These are phyloP conservation scores for Gloeophyllum trabeum DNA, from an alignment of 768 basidiomycete species.

Conservation along the genomic window DNA sequence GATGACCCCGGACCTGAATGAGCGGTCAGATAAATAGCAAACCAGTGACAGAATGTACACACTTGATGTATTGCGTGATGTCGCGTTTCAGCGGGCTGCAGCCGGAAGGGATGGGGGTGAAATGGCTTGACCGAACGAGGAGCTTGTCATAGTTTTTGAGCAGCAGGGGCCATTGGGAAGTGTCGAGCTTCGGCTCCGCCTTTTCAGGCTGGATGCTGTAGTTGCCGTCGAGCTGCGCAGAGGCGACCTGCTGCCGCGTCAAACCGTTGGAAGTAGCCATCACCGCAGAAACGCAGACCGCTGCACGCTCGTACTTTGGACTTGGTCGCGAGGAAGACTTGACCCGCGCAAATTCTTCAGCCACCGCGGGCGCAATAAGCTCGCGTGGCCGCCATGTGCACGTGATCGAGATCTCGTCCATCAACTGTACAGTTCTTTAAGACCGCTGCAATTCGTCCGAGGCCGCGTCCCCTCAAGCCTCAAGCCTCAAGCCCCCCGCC, in stretches of 20 bases:
- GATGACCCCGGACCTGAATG: slow-evolving; percentile 84
- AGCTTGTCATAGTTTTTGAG: slow-evolving; percentile 99
- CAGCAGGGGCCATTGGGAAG: slow-evolving; percentile 94
- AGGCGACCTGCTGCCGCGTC: slow-evolving; percentile 58
- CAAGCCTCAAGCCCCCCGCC: too few species aligned
- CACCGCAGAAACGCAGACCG: slow-evolving; percentile 1
- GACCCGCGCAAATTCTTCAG: too few species aligned
- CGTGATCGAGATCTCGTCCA: too few species aligned
- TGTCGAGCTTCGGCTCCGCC: slow-evolving; percentile 70
- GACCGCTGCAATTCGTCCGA: too few species aligned
- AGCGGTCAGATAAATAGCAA: not conserved
- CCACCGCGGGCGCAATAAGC: too few species aligned
- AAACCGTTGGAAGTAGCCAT: slow-evolving; percentile 37
- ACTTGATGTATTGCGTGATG: slow-evolving; percentile 87
- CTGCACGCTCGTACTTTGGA: not conserved
- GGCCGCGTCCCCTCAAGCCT: too few species aligned
- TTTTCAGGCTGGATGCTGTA: slow-evolving; percentile 76
- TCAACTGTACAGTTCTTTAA: too few species aligned
- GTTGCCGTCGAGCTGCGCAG: slow-evolving; percentile 65
- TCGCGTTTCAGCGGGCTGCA: slow-evolving; percentile 94
- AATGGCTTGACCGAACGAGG: slow-evolving; percentile 89
- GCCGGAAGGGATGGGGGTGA: slow-evolving; percentile 93
- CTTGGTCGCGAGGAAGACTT: not conserved
- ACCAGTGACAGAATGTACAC: slow-evolving; percentile 10
- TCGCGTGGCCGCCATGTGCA: too few species aligned